Evolutionary conservation across 345 rosid genomes (phyloP), one percentile per base, ranked within the genome.

Genomic region (Pistacia vera): DNA sequence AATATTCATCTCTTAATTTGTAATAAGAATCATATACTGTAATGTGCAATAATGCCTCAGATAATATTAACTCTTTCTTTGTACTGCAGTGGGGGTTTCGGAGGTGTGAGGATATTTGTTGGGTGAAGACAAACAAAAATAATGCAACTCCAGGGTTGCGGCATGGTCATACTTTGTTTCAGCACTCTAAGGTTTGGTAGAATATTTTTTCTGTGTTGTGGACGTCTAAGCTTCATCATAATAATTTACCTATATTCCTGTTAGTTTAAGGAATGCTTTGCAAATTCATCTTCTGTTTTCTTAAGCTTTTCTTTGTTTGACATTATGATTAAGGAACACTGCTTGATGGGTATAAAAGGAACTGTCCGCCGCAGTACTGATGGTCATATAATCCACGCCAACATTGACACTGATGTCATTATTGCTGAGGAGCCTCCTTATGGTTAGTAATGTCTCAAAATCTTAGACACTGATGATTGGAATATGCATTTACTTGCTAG

Each of bases 281-380:
- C 68, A 55, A 35, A 63, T 52, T 12, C 28, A 30, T 38, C 4
- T 55, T n/a, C 55, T 74, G 68, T 72, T 68, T 57, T 8, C 49
- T 68, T 69, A 2, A 76, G 56, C 38, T 62, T 35, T 56, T 44
- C 14, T 62, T 78, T 28, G 38, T 14, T 73, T 72, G 28, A 69
- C 63, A 44, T 78, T 77, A 33, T 63, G 66, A 55, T 85, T 83
- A 79, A 96, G 99, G 99, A 93, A 84, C 99, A 96, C 76, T 96
- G 98, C 88, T 84, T 96, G 90, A 93, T 96, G 99, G 99, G 99
- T 75, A 96, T 93, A 78, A 96, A 91, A 82, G 99, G 99, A 82
- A 93, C 99, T 17, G 99, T 96, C 72, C 90, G 99, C 18, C 99
- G 98, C 76, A 94, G 98, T 83, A 92, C 97, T 51, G 98, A 96